Evolutionary conservation across 768 basidiomycete genomes (phyloP), one percentile per base, ranked within the genome.

Genomic region (Obba rivulosa): DNA sequence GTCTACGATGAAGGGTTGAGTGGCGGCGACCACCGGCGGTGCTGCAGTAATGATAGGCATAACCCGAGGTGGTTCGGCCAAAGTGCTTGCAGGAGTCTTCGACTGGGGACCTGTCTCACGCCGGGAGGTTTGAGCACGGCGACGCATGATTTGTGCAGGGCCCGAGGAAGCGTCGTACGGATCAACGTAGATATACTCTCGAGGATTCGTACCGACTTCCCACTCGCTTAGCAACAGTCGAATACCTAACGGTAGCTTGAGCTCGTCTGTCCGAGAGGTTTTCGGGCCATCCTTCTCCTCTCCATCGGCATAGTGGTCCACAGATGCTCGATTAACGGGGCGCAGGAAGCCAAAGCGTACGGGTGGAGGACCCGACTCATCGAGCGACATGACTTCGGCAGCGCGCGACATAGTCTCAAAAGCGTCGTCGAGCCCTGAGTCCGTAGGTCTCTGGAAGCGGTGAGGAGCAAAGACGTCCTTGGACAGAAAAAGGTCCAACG

Each of bases 181-280:
- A 54, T 87, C 81, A 9, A 52, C 61, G 57, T 80, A 85, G 2
- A 59, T 55, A 53, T 79, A 83, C 5, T 71, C 59, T 2, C 69
- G 63, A 3, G 79, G 77, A 61, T 80, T 69, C 2, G 66, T 53
- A 11, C 83, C 80, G 20, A 78, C 51, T 43, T 78, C 71, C 88
- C 88, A 91, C 37, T 85, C 83, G 48, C 76, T 73, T 47, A 91
- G 62, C 35, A 91, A 70, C 18, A 82, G 68, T 23, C 82, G 73
- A 9, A 84, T 80, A 2, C 83, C 83, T 3, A 73, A 62, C 0
- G 59, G 65, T 17, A 73, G 14, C 56, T 51, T 18, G 49, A 23
- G 11, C 5, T 18, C 9, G 5, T 8, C n/a, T 11, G 21, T 13
- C 34, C 23, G 8, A 35, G 9, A 41, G 14, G 39, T 5, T 28